A percentile compares a stretch with the other conserved stretches of the same genome.
Conservation (phyloP, 306 rosid species). For the Vigna reflexopilosa region DNA sequence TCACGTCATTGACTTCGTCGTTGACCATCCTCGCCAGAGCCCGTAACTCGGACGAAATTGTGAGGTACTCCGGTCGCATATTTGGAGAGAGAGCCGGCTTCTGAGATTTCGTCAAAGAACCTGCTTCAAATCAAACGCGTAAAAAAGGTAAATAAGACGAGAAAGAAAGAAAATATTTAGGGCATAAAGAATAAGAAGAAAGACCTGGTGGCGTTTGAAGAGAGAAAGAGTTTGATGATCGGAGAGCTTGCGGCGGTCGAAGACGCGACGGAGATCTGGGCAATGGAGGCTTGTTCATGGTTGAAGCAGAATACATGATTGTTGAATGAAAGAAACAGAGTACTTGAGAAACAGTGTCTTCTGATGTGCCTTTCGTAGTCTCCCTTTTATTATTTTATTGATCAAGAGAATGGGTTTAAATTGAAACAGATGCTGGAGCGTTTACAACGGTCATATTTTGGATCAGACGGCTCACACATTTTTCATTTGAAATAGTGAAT, state of each 20-base stretch:
- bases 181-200: neutral
- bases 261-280: slow-evolving; percentile 71
- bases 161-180: neutral
- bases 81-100: slow-evolving; percentile 51
- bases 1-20: slow-evolving; percentile 54
- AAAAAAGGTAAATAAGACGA: neutral
- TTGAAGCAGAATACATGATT: slow-evolving; percentile 51
- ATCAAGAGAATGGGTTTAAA: slow-evolving; percentile 36
- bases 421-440: slow-evolving; percentile 40
- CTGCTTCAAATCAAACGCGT: slow-evolving; percentile 43
- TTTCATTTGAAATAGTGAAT: neutral
- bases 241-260: slow-evolving; percentile 55
- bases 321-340: neutral
- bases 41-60: slow-evolving; percentile 72
- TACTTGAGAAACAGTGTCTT: too few relatives aligned
- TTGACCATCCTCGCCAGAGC: slow-evolving; percentile 67
- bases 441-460: slow-evolving; percentile 62
- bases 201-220: slow-evolving; percentile 76
- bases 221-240: slow-evolving; percentile 52
- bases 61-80: slow-evolving; percentile 69
- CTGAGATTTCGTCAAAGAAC: slow-evolving; percentile 64
- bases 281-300: slow-evolving; percentile 71
- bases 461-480: slow-evolving; percentile 44
- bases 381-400: slow-evolving; percentile 35
- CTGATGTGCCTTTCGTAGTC: too few relatives aligned